Base-by-base conservation (phyloP, 2,329 filamentous ascomycete species). In the Aspergillus brunneoviolaceus region DNA sequence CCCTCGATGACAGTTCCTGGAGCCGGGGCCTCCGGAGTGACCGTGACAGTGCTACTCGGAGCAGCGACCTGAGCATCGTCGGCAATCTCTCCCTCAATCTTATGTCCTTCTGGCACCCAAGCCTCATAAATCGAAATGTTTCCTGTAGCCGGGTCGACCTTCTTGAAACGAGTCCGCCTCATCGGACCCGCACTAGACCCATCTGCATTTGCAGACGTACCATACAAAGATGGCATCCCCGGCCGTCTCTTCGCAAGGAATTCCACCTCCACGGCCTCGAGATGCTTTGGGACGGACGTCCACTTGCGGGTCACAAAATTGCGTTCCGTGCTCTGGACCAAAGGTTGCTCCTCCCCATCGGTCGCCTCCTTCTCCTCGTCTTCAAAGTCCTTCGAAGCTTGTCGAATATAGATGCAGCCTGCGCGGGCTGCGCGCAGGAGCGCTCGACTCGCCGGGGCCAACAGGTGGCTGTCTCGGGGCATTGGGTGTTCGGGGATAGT, bases 41-140 rank as follows among this genome's bases (percentile, higher is more conserved):
- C 71, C 3, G 70, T 72, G 16, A 64, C 71, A 50, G 73, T 63
- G 39, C 67, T 71, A 51, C 74, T 76, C 49, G 81, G 80, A 49
- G 79, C 76, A 51, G 80, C 74, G 29, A 78, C 73, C 58, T 80
- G 80, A 56, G 82, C 79, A 51, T 82, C 80, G 42, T 82, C 80
- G 60, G 91, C 85, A 54, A 96, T 88, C 72, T 96, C 92, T 59
- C 92, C 92, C 64, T 94, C 90, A 0, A 96, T 84, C 5, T 81
- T 80, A 72, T 95, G 90, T 0, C 92, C 92, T 59, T 94, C 90
- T 5, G 87, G 85, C 4, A 96, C 84, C 21, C 91, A 89, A 7
- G 95, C 87, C 69, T 96, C 91, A 74, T 95, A 92, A 2, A 94
- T 88, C 62, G 90, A 91, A 10, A 91, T 84, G 67, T 94, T 94